Base-by-base conservation (phyloP, 1,284 basidiomycete species). In the Chalciporus sp. region DNA sequence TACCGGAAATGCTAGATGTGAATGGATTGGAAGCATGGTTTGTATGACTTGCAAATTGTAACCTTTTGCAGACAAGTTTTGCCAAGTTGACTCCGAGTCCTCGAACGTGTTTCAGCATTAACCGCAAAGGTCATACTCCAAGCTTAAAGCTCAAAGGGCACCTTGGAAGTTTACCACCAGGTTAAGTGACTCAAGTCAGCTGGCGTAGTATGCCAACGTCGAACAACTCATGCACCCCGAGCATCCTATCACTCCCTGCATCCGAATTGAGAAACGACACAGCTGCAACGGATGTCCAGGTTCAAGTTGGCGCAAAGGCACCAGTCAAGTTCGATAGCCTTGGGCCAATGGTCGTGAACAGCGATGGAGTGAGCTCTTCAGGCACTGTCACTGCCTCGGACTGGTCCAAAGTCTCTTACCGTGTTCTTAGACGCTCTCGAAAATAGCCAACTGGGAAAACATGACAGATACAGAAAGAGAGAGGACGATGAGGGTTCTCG, bases 281-380 rank as follows among this genome's bases (percentile, higher is more conserved):
- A 23, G 33, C 37, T 3, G 51, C 56, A 17, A 44, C 51, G 4
- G 53, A 62, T 29, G 43, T 64, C 4, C 35, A 44, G 8, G 23
- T 60, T 16, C 35, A 44, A 8, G 23, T 60, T 16, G 62, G 49
- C 2, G 56, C 59, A 29, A 61, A 61, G 44, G 52, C 63, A 40
- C 62, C 66, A 17, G 62, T 79, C 42, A 79, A 72, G 58, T 67
- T 83, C 7, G 80, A 84, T 54, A 71, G 70, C 7, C 71, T 84
- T 12, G 81, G 82, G 1, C 82, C 82, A 0, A 73, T 83, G 67
- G 77, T 84, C 10, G 78, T 84, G 23, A 84, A 84, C 62, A 78
- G 66, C 44, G 77, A 85, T 66, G 81, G 82, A 53, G 80, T 83
- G 65, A 2, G 45, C 74, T 67, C 28, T 20, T 19, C 40, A 10